Conservation (phyloP, 2,329 filamentous ascomycete genomes). For the Fusarium miscanthi region DNA sequence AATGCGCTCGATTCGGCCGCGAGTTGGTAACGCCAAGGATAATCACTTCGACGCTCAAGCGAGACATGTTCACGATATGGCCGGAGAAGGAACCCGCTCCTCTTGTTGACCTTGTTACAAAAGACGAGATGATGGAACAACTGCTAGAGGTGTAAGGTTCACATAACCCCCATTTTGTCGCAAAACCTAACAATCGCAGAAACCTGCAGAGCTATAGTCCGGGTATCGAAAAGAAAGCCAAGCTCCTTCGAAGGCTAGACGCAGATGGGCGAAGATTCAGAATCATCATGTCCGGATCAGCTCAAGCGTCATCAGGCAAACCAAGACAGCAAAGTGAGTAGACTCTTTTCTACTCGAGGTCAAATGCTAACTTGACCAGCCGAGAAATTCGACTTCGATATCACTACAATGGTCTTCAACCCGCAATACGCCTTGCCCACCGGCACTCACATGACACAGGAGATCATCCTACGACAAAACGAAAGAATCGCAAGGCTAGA, state of each 20-base stretch:
- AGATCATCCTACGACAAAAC: constrained; percentile 47
- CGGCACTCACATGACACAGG: constrained; percentile 26
- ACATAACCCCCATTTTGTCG: accelerated
- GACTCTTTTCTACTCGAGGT: neutral
- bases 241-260: constrained; percentile 45
- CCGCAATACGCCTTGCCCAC: constrained; percentile 47
- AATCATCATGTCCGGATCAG: constrained; percentile 42
- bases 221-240: constrained; percentile 39
- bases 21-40: constrained; percentile 45
- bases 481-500: constrained; percentile 48
- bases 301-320: constrained; percentile 31
- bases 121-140: constrained; percentile 50
- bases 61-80: constrained; percentile 48
- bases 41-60: constrained; percentile 20
- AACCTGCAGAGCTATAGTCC: constrained; percentile 32
- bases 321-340: constrained; percentile 41
- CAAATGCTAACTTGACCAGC: constrained; percentile 32
- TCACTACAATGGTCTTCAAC: constrained; percentile 43
- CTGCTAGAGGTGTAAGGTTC: constrained; percentile 44
- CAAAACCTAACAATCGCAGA: constrained; percentile 17
- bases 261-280: constrained; percentile 44
- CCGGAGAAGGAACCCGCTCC: constrained; percentile 43
- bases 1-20: constrained; percentile 43
- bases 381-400: constrained; percentile 49
- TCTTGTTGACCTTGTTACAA: constrained; percentile 48